Evolutionary conservation across 768 basidiomycete species (phyloP), one percentile per base, ranked within the genome.

Genomic region (Suillus tomentosus): DNA sequence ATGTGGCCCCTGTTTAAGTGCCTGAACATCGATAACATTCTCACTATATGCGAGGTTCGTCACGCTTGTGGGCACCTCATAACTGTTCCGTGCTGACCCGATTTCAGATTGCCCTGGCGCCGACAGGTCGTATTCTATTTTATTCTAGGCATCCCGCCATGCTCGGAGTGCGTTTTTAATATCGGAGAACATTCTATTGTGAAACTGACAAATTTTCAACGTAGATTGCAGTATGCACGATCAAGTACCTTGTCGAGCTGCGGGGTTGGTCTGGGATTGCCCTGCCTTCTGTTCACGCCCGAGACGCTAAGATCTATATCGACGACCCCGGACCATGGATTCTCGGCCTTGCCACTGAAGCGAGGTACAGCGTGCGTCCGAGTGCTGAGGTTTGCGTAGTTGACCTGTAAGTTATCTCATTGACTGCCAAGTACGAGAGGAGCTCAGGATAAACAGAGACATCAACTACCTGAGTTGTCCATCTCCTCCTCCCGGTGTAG

Each of bases 241-340:
- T 96, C 77, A 92, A 89, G 74, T 96, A 96, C 72, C 85, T 98
- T 57, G 92, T 96, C 62, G 96, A 97, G 76, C 77, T 96, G 60
- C 88, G 94, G 51, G 95, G 94, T 5, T 97, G 95, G 95, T 91
- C 87, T 71, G 95, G 95, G 4, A 88, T 96, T 60, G 89, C 92
- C 17, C 82, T 95, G 50, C 80, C 89, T 42, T 84, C 92, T 2
- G 91, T 94, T 40, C 94, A 95, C 73, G 87, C 90, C 40, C 88
- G 96, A 53, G 96, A 97, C 67, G 89, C 94, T 34, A 93, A 91
- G 73, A 93, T 99, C 60, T 93, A 94, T 68, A 90, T 96, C 66
- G 95, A 98, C 68, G 95, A 99, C 74, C 94, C 96, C 50, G 96
- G 96, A 40, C 96, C 96, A 65, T 99, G 94, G 89, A 95, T 99